phyloP scores from a whole-genome alignment of 2,329 filamentous ascomycete genomes.

The Paecilomyces sp. region DNA sequence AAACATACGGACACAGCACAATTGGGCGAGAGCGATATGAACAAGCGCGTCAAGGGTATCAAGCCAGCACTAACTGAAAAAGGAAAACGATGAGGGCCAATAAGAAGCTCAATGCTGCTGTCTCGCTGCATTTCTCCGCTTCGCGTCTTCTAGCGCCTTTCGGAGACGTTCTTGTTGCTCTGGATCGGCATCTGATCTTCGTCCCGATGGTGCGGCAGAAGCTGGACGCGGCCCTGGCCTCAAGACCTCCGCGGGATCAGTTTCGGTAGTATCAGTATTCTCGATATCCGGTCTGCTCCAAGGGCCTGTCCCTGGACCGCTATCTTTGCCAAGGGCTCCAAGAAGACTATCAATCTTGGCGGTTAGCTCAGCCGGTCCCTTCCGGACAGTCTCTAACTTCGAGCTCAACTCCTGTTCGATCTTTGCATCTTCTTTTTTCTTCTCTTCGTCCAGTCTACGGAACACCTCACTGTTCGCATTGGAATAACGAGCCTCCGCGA shows the following conservation, averaged over 20 bases:
- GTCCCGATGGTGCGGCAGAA: slow-evolving; percentile 1
- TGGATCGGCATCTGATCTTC: slow-evolving; percentile 20
- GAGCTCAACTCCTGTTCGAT: slow-evolving; percentile 35
- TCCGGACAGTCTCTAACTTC: slow-evolving; percentile 35
- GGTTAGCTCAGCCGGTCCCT: slow-evolving; percentile 30
- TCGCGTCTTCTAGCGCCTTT: slow-evolving; percentile 47
- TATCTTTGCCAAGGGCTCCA: slow-evolving; percentile 23
- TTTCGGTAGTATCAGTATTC: neutral
- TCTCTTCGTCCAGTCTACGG: slow-evolving; percentile 37
- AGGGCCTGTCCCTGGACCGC: slow-evolving; percentile 12
- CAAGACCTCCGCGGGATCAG: slow-evolving; percentile 5
- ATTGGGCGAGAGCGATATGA: neutral
- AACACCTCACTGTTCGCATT: slow-evolving; percentile 37
- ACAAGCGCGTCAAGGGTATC: neutral
- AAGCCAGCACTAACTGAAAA: neutral
- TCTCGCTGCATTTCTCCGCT: slow-evolving; percentile 44
- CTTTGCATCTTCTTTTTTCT: slow-evolving; percentile 42
- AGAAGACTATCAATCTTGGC: slow-evolving; percentile 33
- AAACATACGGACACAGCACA: neutral
- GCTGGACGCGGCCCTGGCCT: slow-evolving; percentile 17
- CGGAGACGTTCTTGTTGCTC: slow-evolving; percentile 43
- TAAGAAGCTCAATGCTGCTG: neutral
- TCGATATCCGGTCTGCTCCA: slow-evolving; percentile 6
- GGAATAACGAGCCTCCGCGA: slow-evolving; percentile 44
- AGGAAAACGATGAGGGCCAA: neutral